Evolutionary conservation across 2,329 filamentous ascomycete genomes (phyloP).

Genomic region (Trichothecium roseum): DNA sequence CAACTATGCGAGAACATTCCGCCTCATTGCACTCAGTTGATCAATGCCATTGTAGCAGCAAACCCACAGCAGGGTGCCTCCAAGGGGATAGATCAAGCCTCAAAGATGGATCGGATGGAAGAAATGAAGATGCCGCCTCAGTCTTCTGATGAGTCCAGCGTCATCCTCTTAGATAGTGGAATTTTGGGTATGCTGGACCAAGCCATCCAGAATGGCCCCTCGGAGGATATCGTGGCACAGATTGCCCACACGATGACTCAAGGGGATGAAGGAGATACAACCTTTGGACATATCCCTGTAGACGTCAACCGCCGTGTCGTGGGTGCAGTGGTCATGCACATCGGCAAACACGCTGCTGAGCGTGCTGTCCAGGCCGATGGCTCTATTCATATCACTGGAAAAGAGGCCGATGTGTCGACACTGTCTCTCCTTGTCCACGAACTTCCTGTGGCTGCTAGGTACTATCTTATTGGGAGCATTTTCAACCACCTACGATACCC

Average conservation of each 20-base stretch:
- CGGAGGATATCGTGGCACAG: slow-evolving; percentile 64
- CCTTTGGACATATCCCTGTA: slow-evolving; percentile 56
- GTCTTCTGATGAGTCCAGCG: slow-evolving; percentile 39
- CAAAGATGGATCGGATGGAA: slow-evolving; percentile 68
- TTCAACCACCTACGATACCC: slow-evolving; percentile 87
- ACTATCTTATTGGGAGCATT: slow-evolving; percentile 75
- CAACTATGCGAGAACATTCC: slow-evolving; percentile 74
- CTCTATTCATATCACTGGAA: slow-evolving; percentile 34
- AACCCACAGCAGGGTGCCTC: slow-evolving; percentile 69
- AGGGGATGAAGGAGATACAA: slow-evolving; percentile 45
- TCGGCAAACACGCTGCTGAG: slow-evolving; percentile 63
- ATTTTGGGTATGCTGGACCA: slow-evolving; percentile 50
- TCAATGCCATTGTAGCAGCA: slow-evolving; percentile 79
- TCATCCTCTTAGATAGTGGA: slow-evolving; percentile 42
- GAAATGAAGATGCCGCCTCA: slow-evolving; percentile 60
- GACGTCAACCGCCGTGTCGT: slow-evolving; percentile 61
- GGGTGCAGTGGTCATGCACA: slow-evolving; percentile 73
- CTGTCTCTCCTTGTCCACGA: slow-evolving; percentile 69
- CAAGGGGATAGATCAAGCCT: slow-evolving; percentile 47
- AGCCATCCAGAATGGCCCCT: slow-evolving; percentile 49
- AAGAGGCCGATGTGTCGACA: slow-evolving; percentile 51
- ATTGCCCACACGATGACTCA: slow-evolving; percentile 64
- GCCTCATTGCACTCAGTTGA: slow-evolving; percentile 73
- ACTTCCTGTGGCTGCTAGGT: slow-evolving; percentile 66
- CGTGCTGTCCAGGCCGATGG: slow-evolving; percentile 48